Base-by-base conservation (phyloP, 2,329 filamentous ascomycete genomes). In the Cytospora piceicola region DNA sequence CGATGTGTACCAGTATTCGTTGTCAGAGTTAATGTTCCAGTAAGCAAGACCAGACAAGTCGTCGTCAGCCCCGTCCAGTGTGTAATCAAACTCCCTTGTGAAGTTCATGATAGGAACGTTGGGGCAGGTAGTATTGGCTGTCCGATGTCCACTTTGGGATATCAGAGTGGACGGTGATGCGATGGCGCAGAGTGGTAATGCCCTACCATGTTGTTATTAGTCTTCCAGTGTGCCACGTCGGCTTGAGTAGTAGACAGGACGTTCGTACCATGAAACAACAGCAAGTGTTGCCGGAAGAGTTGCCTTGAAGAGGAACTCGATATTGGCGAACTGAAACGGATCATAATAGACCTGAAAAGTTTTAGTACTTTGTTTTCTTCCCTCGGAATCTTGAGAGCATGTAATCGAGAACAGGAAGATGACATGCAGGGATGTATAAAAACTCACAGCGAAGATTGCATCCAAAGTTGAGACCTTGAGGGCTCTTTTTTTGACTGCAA, bases 91-190 rank as follows among this genome's bases (percentile, higher is more conserved):
- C 27, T 69, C 67, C 4, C 65, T 65, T 17, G 42, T 58, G 24
- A 69, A 62, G 62, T 69, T 61, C 15, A 69, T 46, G 6, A 60
- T 49, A n/a, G 67, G 59, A 17, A 65, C 52, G 29, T 67, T 66
- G 6, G 49, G 22, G 52, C 67, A 69, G 8, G 49, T 67, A 20
- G 59, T 54, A 14, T 39, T 8, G 34, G 49, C 32, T 4, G 42
- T 63, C n/a, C 36, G 51, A 46, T 49, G 39, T 7, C 60, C 67
- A 8, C 60, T 39, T 58, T 22, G 42, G 11, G 53, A 36, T 3
- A 61, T 69, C 27, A 69, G n/a, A 7, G 67, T 67, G 11, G 67
- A 67, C 4, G 67, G 67, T 14, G 65, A 66, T 59, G 67, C 67
- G 36, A 69, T 69, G 2, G 67, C 65, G 29, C 67, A 65, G 7